Conservation (phyloP, 768 basidiomycete species). For the Boletus vermiculosoides region DNA sequence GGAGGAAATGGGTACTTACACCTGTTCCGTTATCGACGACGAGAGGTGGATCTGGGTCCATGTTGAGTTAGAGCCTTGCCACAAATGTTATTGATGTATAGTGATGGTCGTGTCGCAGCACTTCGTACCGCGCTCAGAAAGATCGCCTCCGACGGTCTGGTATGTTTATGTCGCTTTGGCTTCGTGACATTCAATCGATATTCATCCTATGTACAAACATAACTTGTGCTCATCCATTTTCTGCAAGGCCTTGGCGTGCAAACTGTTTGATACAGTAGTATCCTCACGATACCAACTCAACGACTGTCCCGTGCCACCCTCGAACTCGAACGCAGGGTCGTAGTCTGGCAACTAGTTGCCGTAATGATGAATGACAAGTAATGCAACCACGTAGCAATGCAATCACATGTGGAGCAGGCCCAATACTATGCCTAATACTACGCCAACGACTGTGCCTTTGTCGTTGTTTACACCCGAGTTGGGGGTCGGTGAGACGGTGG, state of each 20-base stretch:
- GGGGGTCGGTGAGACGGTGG: conserved; percentile 9
- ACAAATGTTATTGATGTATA: background rate
- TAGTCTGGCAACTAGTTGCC: background rate
- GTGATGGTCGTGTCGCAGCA: background rate
- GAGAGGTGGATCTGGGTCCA: conserved; percentile 46
- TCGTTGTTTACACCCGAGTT: background rate
- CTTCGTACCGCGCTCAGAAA: background rate
- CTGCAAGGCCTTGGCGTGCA: background rate
- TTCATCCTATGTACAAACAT: background rate
- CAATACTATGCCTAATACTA: conserved; percentile 13
- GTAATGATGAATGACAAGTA: conserved; percentile 9
- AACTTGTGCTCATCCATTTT: background rate
- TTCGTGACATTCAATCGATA: background rate
- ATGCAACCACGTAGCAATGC: conserved; percentile 2
- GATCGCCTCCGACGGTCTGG: background rate
- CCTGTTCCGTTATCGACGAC: conserved; percentile 91
- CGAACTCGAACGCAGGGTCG: background rate
- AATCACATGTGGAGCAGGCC: conserved; percentile 12
- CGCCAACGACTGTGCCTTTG: conserved; percentile 17
- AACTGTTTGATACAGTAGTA: background rate
- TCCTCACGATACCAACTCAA: background rate
- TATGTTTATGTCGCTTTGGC: conserved; percentile 27
- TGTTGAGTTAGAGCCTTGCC: conserved; percentile 8
- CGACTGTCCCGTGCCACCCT: background rate
- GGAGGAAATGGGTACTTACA: conserved; percentile 44